phyloP scores from a whole-genome alignment of 169 alveolate genomes.

The Amoebophrya sp. region DNA sequence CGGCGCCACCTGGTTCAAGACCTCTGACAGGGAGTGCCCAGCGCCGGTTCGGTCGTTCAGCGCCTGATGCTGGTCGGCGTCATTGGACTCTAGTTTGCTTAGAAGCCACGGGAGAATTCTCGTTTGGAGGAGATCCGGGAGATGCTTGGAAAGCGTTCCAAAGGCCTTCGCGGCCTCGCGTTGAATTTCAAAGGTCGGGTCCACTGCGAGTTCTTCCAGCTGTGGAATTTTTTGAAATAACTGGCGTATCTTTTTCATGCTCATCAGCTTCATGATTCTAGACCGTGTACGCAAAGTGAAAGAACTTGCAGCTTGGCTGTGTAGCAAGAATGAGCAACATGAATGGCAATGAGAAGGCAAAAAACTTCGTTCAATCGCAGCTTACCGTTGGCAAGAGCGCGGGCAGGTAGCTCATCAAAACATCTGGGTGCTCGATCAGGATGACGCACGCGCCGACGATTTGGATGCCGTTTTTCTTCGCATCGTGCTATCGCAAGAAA shows the following conservation, averaged over 20 bases:
- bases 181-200: background rate
- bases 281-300: no score
- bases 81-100: background rate
- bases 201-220: background rate
- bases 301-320: no score
- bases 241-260: no score
- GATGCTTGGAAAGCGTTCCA: background rate
- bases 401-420: background rate
- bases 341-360: no score
- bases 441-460: background rate
- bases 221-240: no score
- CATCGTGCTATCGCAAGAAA: no score
- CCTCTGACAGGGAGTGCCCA: background rate
- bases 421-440: background rate
- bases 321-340: no score
- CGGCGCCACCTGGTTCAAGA: background rate
- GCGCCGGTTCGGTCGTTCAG: background rate
- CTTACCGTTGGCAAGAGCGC: background rate
- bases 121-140: background rate
- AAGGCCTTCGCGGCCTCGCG: background rate
- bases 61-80: background rate
- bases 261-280: background rate
- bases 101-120: background rate
- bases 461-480: background rate
- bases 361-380: no score